Percentiles rank a stretch among this genome's conserved stretches.
Evolutionary conservation across 1,284 basidiomycete genomes (phyloP).

Genomic region (Moniliophthora roreri): DNA sequence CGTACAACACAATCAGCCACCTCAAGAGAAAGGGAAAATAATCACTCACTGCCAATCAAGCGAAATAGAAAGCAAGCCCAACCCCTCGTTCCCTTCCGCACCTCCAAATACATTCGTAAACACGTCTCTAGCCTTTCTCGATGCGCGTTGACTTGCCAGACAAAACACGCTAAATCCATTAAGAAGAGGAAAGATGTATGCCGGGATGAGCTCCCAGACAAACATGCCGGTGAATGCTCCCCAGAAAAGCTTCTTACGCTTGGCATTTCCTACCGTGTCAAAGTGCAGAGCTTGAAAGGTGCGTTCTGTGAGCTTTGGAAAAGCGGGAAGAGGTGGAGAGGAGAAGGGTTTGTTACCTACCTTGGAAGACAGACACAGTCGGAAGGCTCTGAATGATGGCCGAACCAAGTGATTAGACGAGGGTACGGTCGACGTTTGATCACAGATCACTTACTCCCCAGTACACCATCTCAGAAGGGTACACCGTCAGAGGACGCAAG

Average conservation of each 20-base stretch:
- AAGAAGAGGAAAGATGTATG: slow-evolving; percentile 62
- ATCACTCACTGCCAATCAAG: slow-evolving; percentile 53
- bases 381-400: slow-evolving; percentile 60
- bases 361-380: slow-evolving; percentile 62
- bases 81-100: slow-evolving; percentile 60
- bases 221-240: slow-evolving; percentile 55
- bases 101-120: slow-evolving; percentile 69
- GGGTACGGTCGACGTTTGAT: neutral
- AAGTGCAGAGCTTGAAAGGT: slow-evolving; percentile 56
- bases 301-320: slow-evolving; percentile 1
- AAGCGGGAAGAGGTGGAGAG: too few relatives aligned
- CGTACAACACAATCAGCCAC: too few relatives aligned
- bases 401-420: neutral
- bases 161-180: slow-evolving; percentile 60
- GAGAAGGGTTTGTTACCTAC: slow-evolving; percentile 23
- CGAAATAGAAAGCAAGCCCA: slow-evolving; percentile 50
- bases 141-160: slow-evolving; percentile 49
- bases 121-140: slow-evolving; percentile 39
- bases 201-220: slow-evolving; percentile 53
- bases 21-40: neutral
- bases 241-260: slow-evolving; percentile 65
- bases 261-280: slow-evolving; percentile 42
- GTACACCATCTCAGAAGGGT: slow-evolving; percentile 74
- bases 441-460: slow-evolving; percentile 42
- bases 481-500: slow-evolving; percentile 59